Percentiles rank a stretch among this genome's conserved stretches.
phyloP scores from a whole-genome alignment of 352 stramenopile species.

The Saprolegnia parasitica region DNA sequence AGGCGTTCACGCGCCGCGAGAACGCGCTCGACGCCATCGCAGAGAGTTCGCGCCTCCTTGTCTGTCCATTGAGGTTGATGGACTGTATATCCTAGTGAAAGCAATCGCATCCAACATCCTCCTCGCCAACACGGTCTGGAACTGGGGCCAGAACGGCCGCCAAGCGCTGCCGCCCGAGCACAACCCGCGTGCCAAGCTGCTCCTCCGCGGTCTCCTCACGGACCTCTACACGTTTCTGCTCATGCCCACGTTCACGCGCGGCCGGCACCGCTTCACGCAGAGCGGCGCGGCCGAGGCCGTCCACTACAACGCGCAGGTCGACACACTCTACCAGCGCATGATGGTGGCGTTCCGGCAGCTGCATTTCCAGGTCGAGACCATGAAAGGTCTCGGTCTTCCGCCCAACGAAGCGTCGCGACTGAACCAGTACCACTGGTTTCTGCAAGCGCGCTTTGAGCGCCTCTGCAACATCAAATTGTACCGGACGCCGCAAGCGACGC shows the following conservation, averaged over 20 bases:
- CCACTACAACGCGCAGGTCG: conserved; percentile 40
- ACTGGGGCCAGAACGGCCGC: conserved; percentile 69
- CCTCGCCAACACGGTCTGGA: conserved; percentile 72
- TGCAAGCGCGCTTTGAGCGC: conserved; percentile 74
- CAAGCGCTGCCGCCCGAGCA: conserved; percentile 49
- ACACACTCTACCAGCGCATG: conserved; percentile 54
- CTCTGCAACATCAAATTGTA: conserved; percentile 85
- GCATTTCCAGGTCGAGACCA: conserved; percentile 67
- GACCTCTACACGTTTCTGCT: conserved; percentile 49
- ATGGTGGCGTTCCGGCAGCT: conserved; percentile 52
- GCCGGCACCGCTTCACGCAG: conserved; percentile 62
- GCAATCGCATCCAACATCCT: conserved; percentile 67
- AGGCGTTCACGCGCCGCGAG: conserved; percentile 72
- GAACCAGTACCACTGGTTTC: conserved; percentile 85
- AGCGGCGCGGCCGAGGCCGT: conserved; percentile 43
- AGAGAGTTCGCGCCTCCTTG: conserved; percentile 37
- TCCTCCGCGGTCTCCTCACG: conserved; percentile 46
- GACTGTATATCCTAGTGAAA: conserved; percentile 36
- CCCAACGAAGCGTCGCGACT: conserved; percentile 84
- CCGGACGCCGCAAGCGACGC: conserved; percentile 77
- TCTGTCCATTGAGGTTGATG: not conserved
- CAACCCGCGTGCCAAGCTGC: conserved; percentile 48
- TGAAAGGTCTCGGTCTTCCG: conserved; percentile 65
- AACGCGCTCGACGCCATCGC: conserved; percentile 60
- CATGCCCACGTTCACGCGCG: conserved; percentile 63